Evolutionary conservation across 2,329 filamentous ascomycete species (phyloP).

Genomic region (Trichophyton simii): DNA sequence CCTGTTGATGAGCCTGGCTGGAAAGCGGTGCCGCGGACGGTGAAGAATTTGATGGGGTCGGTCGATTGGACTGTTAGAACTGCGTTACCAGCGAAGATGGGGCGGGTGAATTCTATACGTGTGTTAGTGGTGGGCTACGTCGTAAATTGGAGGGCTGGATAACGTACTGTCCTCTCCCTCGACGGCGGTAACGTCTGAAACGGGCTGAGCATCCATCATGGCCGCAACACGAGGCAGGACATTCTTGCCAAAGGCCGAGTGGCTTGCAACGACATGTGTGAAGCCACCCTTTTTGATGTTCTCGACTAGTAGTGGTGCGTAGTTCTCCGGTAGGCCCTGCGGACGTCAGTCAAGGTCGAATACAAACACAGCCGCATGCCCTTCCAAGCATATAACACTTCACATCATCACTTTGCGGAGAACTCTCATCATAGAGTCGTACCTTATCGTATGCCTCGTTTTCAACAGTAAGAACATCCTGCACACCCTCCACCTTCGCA

Average conservation of each 20-base stretch:
- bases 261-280: conserved; percentile 79
- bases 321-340: conserved; percentile 84
- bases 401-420: not conserved
- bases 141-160: not conserved
- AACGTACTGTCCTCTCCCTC: conserved; percentile 68
- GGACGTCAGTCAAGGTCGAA: not conserved
- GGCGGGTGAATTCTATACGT: conserved; percentile 58
- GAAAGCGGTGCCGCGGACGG: conserved; percentile 87
- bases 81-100: conserved; percentile 95
- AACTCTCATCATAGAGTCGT: conserved; percentile 8
- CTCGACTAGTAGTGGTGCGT: conserved; percentile 79
- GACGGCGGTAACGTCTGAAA: conserved; percentile 81
- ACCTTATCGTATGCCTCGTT: conserved; percentile 90
- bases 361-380: not conserved
- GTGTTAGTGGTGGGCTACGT: not conserved
- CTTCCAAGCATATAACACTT: not conserved
- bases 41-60: conserved; percentile 77
- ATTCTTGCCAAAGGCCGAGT: conserved; percentile 95
- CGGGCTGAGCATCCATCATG: conserved; percentile 79
- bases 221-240: conserved; percentile 83
- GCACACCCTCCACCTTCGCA: conserved; percentile 76
- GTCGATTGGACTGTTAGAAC: conserved; percentile 89
- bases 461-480: conserved; percentile 82
- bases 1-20: conserved; percentile 57
- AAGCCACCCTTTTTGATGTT: conserved; percentile 95